Base-by-base conservation (phyloP, 2,329 filamentous ascomycete species). In the Cytospora paraplurivora region DNA sequence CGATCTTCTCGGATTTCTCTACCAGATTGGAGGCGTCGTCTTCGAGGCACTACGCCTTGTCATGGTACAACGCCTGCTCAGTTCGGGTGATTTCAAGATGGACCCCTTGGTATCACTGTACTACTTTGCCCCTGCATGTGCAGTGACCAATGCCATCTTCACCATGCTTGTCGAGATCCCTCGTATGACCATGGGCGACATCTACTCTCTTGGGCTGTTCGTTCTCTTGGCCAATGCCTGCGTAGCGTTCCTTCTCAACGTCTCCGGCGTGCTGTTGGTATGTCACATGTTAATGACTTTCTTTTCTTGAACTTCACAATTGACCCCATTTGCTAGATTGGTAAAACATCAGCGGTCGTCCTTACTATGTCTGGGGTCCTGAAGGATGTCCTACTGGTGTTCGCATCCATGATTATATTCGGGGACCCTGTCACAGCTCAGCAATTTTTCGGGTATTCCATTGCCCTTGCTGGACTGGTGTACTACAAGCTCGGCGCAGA, bases 51-150 rank as follows among this genome's bases (percentile, higher is more conserved):
- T 90, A 68, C 87, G 90, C 71, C 82, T 93, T 64, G 89, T 89
- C 78, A 86, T 93, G 86, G 88, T 93, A 57, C 86, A 92, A 79
- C 86, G 87, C 67, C 82, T 93, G 41, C 84, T 93, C 68, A 91
- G 86, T 78, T 89, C 87, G 56, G 82, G 87, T 51, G 90, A 92
- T 76, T 92, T 89, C 84, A 92, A 92, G 84, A 93, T 93, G 90
- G 90, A 93, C 74, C 89, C 90, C 32, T 80, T 93, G 27, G 90
- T 93, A 56, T 93, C 90, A 32, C 84, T 93, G 17, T 93, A 93
- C 83, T 93, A 93, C 81, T 93, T 91, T 71, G 90, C 90, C 1
- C 90, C 90, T 21, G 86, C 90, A 60, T 93, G 90, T 76, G 89
- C 90, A 56, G 77, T 86, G 73, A 91, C 92, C 84, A 93, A 93